Conservation (phyloP, 768 basidiomycete genomes). For the Dentipellis sp. region DNA sequence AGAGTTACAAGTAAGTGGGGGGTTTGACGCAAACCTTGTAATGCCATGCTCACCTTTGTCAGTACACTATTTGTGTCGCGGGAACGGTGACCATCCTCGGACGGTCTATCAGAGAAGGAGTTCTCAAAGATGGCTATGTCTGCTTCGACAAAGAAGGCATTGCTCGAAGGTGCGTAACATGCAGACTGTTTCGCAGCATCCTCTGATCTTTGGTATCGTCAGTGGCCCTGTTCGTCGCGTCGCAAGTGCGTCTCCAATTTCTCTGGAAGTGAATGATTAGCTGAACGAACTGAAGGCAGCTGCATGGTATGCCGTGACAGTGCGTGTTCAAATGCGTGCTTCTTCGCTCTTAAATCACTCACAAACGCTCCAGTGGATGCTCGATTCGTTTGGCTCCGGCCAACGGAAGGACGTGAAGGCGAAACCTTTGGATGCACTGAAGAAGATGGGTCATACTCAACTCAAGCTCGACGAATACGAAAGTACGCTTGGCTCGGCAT, state of each 20-base stretch:
- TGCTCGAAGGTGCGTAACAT: conserved; percentile 19
- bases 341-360: not conserved
- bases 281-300: conserved; percentile 46
- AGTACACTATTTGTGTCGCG: too few relatives aligned
- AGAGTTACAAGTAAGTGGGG: too few relatives aligned
- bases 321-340: conserved; percentile 24
- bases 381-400: conserved; percentile 39
- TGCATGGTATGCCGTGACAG: conserved; percentile 66
- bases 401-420: conserved; percentile 53
- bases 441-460: conserved; percentile 59
- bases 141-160: conserved; percentile 14
- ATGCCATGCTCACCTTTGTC: too few relatives aligned
- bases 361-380: conserved; percentile 44
- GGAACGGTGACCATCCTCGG: too few relatives aligned
- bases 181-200: too few relatives aligned
- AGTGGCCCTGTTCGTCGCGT: conserved; percentile 38
- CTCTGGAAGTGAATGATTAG: not conserved
- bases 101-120: too few relatives aligned
- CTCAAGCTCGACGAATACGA: conserved; percentile 89
- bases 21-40: too few relatives aligned
- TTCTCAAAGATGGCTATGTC: conserved; percentile 15
- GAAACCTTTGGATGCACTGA: conserved; percentile 62
- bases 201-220: not conserved
- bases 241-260: conserved; percentile 32
- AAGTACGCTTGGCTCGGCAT: conserved; percentile 35